These are phyloP conservation scores for Pythium sp. DNA, from an alignment of 352 stramenopile genomes.

Conservation along the genomic window DNA sequence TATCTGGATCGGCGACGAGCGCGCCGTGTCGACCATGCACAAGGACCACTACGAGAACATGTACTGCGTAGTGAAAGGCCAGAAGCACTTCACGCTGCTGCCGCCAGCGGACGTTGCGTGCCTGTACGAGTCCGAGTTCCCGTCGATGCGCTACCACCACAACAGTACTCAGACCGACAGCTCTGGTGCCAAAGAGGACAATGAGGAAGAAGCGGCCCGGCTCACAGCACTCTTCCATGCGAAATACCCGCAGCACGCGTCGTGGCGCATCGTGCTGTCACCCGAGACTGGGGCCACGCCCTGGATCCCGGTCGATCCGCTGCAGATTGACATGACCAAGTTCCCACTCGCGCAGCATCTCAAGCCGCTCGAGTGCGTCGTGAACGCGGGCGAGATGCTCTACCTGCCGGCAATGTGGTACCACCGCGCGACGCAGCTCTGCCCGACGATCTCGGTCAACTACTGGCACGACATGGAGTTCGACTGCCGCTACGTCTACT, in stretches of 20 bases:
- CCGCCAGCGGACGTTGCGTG: constrained; percentile 89
- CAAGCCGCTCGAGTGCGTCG: constrained; percentile 59
- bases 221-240: constrained; percentile 49
- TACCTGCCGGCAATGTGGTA: constrained; percentile 86
- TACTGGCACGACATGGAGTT: constrained; percentile 91
- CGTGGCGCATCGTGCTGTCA: constrained; percentile 49
- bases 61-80: constrained; percentile 94
- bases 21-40: constrained; percentile 94
- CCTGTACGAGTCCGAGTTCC: constrained; percentile 83
- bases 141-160: constrained; percentile 62
- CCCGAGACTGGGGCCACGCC: constrained; percentile 54
- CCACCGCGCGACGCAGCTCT: constrained; percentile 75
- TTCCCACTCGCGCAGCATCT: constrained; percentile 58
- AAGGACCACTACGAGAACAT: constrained; percentile 99
- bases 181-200: not conserved
- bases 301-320: constrained; percentile 80
- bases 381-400: constrained; percentile 66
- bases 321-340: constrained; percentile 48
- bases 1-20: constrained; percentile 97
- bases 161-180: not conserved
- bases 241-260: constrained; percentile 40
- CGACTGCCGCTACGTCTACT: constrained; percentile 85
- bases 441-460: constrained; percentile 80
- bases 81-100: constrained; percentile 94
- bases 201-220: constrained; percentile 21